phyloP scores from a whole-genome alignment of 805 yeast genomes.

The Scheffersomyces stipitis region DNA sequence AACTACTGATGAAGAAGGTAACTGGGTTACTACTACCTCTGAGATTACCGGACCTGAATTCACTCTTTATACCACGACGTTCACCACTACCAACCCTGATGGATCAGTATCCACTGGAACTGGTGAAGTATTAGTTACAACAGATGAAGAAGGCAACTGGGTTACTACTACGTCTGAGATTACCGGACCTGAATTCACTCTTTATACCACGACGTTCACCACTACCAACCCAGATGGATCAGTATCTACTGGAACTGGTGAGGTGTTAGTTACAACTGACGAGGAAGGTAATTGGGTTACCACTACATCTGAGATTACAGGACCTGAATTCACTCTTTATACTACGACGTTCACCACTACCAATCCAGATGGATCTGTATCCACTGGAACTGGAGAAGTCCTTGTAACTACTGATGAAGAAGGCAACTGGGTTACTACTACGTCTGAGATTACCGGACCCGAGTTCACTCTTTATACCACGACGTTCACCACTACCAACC shows the following conservation, averaged over 20 bases:
- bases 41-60: conserved; percentile 2
- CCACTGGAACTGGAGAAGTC: conserved; percentile 9
- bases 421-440: conserved; percentile 14
- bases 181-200: conserved; percentile 3
- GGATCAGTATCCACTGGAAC: conserved; percentile 7
- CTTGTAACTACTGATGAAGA: conserved; percentile 18
- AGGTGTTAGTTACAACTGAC: conserved; percentile 15
- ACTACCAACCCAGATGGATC: conserved; percentile 14
- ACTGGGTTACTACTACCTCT: conserved; percentile 12
- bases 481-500: conserved; percentile 14
- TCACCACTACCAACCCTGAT: conserved; percentile 4
- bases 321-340: conserved; percentile 5
- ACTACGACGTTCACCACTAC: conserved; percentile 5
- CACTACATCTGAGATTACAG: conserved; percentile 8
- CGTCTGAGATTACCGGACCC: conserved; percentile 6
- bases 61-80: conserved; percentile 7
- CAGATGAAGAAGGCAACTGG: conserved; percentile 15
- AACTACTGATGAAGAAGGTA: conserved; percentile 14
- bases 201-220: conserved; percentile 18
- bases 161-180: conserved; percentile 14
- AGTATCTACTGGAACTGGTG: conserved; percentile 16
- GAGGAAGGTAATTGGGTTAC: conserved; percentile 13
- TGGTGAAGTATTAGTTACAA: conserved; percentile 15
- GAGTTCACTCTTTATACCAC: conserved; percentile 16
- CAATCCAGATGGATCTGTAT: conserved; percentile 2